A percentile compares a stretch with the other conserved stretches of the same genome.
Conservation (phyloP, 2,329 filamentous ascomycete genomes). For the Claviceps cyperi region DNA sequence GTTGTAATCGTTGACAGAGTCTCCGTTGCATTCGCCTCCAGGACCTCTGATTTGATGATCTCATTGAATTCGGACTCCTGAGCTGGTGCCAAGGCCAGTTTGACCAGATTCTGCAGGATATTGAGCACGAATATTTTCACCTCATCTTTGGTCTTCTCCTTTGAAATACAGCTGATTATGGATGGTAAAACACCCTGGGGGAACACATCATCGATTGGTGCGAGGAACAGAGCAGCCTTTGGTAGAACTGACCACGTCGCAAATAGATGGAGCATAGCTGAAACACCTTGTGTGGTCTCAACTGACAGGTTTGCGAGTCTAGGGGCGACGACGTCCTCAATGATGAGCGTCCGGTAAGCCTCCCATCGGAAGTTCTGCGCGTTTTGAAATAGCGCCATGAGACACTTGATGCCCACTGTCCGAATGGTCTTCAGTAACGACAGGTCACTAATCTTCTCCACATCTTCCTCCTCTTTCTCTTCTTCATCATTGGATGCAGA, state of each 20-base stretch:
- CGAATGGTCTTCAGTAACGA: conserved; percentile 54
- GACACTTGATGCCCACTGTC: conserved; percentile 65
- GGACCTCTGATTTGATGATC: conserved; percentile 38
- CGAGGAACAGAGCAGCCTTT: conserved; percentile 53
- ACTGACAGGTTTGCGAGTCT: conserved; percentile 63
- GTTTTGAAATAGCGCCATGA: conserved; percentile 64
- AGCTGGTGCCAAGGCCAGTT: conserved; percentile 40
- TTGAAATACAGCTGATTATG: conserved; percentile 56
- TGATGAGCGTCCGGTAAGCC: conserved; percentile 54
- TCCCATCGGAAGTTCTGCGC: conserved; percentile 58
- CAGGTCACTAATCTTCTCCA: conserved; percentile 28
- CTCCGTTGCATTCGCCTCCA: conserved; percentile 41
- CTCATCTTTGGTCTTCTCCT: conserved; percentile 66
- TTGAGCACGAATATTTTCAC: conserved; percentile 72
- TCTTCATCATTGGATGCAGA: conserved; percentile 16
- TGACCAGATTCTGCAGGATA: conserved; percentile 57
- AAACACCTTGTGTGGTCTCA: conserved; percentile 83
- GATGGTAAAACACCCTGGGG: conserved; percentile 53
- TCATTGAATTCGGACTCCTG: conserved; percentile 42
- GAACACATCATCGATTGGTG: conserved; percentile 21
- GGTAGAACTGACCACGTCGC: conserved; percentile 63
- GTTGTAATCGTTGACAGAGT: conserved; percentile 53
- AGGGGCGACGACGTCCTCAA: conserved; percentile 62
- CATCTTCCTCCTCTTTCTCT: conserved; percentile 25
- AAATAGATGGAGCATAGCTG: conserved; percentile 67